These are phyloP conservation scores for Solanum chiquidenum DNA, from an alignment of 257 asterid genomes.

Conservation along the genomic window DNA sequence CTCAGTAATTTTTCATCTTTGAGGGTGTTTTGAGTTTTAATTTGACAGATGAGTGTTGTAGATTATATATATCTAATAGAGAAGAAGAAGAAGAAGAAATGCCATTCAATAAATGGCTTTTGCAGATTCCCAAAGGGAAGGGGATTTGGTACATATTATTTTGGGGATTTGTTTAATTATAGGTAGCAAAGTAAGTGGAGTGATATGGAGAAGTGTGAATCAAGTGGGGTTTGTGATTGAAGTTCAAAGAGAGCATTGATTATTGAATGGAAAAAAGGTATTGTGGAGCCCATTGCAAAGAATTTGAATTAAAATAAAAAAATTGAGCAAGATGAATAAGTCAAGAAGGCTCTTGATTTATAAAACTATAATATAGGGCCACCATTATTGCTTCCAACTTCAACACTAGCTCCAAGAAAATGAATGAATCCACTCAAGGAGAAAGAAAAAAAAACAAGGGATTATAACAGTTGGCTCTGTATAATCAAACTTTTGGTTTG, in stretches of 20 bases:
- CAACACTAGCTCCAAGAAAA: background rate
- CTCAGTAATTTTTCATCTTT: conserved; percentile 29
- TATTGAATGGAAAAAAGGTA: conserved; percentile 21
- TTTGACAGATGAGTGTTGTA: conserved; percentile 52
- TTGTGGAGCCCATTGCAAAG: conserved; percentile 34
- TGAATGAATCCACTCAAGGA: background rate
- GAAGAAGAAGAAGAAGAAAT: background rate
- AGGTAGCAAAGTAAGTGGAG: conserved; percentile 31
- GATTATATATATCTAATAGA: conserved; percentile 25
- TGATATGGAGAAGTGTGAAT: conserved; percentile 17
- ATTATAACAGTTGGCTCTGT: background rate
- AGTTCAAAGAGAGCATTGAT: conserved; percentile 40
- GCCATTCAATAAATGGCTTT: conserved; percentile 35
- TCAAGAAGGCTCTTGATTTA: conserved; percentile 9
- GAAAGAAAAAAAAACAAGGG: background rate
- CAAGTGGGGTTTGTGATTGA: conserved; percentile 30
- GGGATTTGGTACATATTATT: conserved; percentile 53
- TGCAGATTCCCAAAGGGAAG: conserved; percentile 84
- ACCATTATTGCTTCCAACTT: conserved; percentile 13
- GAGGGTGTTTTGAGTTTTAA: conserved; percentile 35
- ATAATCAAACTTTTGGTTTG: background rate
- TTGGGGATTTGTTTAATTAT: conserved; percentile 16
- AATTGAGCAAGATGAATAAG: conserved; percentile 12
- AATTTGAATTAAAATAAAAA: conserved; percentile 12
- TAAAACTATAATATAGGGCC: background rate